Conservation (phyloP, 2,329 filamentous ascomycete genomes). For the Colletotrichum higginsianum region DNA sequence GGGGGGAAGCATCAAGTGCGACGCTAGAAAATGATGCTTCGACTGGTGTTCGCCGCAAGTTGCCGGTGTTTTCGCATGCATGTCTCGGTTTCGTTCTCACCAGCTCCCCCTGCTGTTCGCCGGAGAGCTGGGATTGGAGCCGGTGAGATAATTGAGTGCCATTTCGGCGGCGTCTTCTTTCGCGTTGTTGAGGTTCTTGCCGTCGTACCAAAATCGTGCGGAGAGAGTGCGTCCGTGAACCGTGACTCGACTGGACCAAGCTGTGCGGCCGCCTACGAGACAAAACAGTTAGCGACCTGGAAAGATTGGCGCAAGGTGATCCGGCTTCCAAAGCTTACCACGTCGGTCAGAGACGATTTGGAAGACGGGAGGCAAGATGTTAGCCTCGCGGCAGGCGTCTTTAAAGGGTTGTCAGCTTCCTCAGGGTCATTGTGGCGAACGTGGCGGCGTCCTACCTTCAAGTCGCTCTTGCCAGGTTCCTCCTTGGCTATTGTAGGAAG, state of each 20-base stretch:
- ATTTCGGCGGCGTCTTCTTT: slow-evolving; percentile 93
- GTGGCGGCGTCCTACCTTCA: slow-evolving; percentile 60
- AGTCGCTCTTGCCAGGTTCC: slow-evolving; percentile 70
- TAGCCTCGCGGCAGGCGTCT: slow-evolving; percentile 72
- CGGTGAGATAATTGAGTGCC: slow-evolving; percentile 73
- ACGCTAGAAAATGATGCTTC: slow-evolving; percentile 34
- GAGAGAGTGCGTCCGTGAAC: slow-evolving; percentile 75
- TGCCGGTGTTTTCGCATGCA: slow-evolving; percentile 7
- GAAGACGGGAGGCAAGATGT: slow-evolving; percentile 71
- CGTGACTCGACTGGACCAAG: slow-evolving; percentile 88
- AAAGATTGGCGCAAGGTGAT: neutral
- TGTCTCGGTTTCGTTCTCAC: slow-evolving; percentile 19
- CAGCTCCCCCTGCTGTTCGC: slow-evolving; percentile 47
- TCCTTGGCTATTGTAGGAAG: slow-evolving; percentile 40
- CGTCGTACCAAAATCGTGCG: slow-evolving; percentile 94
- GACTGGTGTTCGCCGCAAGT: slow-evolving; percentile 23
- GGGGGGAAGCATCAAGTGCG: slow-evolving; percentile 10
- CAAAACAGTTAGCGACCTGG: slow-evolving; percentile 18
- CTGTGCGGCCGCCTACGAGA: slow-evolving; percentile 84
- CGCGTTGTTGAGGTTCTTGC: slow-evolving; percentile 88
- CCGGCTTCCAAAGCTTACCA: slow-evolving; percentile 64
- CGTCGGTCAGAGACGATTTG: slow-evolving; percentile 82
- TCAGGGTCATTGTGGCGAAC: neutral
- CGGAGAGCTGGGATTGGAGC: slow-evolving; percentile 58
- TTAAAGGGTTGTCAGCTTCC: slow-evolving; percentile 39